These are phyloP conservation scores for Trametes sp. DNA, from an alignment of 1,284 basidiomycete genomes.

Conservation along the genomic window DNA sequence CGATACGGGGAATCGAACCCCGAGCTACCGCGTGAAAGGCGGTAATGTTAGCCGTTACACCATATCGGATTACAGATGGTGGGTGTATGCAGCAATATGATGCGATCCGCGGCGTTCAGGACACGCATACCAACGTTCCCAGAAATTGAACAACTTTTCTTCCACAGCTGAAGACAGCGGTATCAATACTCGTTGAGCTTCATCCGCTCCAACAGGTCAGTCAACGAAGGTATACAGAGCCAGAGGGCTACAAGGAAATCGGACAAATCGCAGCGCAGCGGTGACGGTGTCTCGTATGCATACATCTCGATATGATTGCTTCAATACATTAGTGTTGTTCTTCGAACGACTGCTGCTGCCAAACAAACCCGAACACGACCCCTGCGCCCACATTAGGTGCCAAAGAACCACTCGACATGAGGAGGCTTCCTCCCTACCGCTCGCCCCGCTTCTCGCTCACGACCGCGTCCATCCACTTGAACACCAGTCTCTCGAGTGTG, in stretches of 20 bases:
- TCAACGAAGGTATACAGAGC: no score
- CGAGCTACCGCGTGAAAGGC: conserved; percentile 67
- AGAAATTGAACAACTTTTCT: no score
- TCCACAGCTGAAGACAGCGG: no score
- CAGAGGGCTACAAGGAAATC: not conserved
- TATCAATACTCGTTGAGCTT: no score
- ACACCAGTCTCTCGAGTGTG: conserved; percentile 72
- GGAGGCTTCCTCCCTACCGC: no score
- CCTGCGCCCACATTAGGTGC: no score
- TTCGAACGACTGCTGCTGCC: not conserved
- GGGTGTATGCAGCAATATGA: not conserved
- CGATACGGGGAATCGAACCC: conserved; percentile 80
- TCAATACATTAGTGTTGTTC: not conserved
- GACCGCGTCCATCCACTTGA: conserved; percentile 73
- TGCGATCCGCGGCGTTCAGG: no score
- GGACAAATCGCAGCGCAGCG: no score
- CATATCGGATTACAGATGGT: conserved; percentile 24
- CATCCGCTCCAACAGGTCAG: no score
- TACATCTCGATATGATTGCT: not conserved
- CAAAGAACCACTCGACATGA: no score
- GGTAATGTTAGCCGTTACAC: conserved; percentile 37
- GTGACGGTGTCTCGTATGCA: not conserved
- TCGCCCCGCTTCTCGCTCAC: conserved; percentile 69
- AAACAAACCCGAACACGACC: not conserved
- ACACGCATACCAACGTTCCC: no score